These are phyloP conservation scores for Neonectria sp. DNA, from an alignment of 2,329 filamentous ascomycete species.

Conservation along the genomic window DNA sequence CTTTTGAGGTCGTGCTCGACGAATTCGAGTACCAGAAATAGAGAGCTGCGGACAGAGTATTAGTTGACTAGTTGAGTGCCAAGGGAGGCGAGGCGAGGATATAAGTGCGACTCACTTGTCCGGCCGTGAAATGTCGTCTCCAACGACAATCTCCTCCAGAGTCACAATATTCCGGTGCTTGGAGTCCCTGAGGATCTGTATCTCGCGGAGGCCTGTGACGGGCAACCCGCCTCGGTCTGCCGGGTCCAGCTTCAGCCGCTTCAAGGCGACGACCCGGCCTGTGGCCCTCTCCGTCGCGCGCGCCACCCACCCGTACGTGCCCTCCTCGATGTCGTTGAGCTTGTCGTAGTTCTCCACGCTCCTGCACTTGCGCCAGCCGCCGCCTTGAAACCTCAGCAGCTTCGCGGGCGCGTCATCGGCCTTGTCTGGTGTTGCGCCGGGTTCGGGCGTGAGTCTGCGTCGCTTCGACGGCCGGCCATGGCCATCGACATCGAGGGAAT, in stretches of 20 bases:
- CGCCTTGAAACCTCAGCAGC: conserved; percentile 80
- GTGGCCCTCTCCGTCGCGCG: conserved; percentile 82
- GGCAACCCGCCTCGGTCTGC: conserved; percentile 84
- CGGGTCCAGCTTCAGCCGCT: conserved; percentile 91
- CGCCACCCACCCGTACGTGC: conserved; percentile 95
- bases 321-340: conserved; percentile 97
- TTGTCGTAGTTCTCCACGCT: conserved; percentile 92
- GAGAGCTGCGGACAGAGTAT: conserved; percentile 64
- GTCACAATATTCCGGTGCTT: conserved; percentile 86
- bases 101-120: conserved; percentile 62
- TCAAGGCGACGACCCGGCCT: conserved; percentile 88
- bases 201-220: conserved; percentile 93
- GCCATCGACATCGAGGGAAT: conserved; percentile 37
- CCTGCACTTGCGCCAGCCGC: conserved; percentile 78
- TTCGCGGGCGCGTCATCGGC: conserved; percentile 57
- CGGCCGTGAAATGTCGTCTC: conserved; percentile 69
- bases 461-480: conserved; percentile 70
- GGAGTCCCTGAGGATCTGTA: conserved; percentile 88
- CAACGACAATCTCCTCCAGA: conserved; percentile 87
- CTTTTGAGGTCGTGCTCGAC: conserved; percentile 97
- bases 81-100: conserved; percentile 29
- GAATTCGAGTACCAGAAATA: conserved; percentile 97
- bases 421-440: conserved; percentile 42
- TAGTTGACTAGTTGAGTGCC: conserved; percentile 28
- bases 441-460: conserved; percentile 70